Evolutionary conservation across 2,329 filamentous ascomycete genomes (phyloP).

Genomic region (Coniochaeta sp.): DNA sequence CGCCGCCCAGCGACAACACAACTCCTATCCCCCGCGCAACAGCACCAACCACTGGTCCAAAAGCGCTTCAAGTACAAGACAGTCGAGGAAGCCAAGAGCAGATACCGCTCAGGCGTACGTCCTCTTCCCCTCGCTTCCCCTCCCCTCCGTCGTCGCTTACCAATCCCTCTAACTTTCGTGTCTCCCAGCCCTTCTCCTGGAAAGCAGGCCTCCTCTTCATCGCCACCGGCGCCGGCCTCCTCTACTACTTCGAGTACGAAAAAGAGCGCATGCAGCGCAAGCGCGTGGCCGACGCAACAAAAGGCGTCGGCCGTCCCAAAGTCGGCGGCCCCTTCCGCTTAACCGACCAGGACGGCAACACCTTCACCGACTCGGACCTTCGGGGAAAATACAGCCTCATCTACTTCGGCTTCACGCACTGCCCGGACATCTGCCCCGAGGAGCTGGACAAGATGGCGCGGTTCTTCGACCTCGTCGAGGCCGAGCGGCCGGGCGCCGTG

Average conservation of each 20-base stretch:
- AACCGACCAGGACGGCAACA: constrained; percentile 71
- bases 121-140: neutral
- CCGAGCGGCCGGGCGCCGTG: constrained; percentile 44
- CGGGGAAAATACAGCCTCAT: constrained; percentile 85
- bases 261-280: constrained; percentile 87
- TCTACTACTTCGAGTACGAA: constrained; percentile 89
- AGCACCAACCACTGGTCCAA: constrained; percentile 22
- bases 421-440: constrained; percentile 96
- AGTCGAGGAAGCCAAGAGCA: constrained; percentile 52
- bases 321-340: constrained; percentile 84
- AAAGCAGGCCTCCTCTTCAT: constrained; percentile 85
- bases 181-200: constrained; percentile 77
- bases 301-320: constrained; percentile 87
- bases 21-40: constrained; percentile 8
- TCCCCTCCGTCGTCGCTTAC: constrained; percentile 3
- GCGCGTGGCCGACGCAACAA: constrained; percentile 82
- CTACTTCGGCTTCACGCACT: constrained; percentile 98
- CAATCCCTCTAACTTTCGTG: neutral
- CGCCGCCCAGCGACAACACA: constrained; percentile 14
- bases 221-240: constrained; percentile 65
- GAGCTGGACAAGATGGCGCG: constrained; percentile 99
- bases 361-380: constrained; percentile 72
- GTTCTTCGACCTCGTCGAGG: constrained; percentile 72
- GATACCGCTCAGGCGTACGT: constrained; percentile 49
- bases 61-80: constrained; percentile 40